Base-by-base conservation (phyloP, 192 early-diverging fungal genomes). In the Backusella macrospora region DNA sequence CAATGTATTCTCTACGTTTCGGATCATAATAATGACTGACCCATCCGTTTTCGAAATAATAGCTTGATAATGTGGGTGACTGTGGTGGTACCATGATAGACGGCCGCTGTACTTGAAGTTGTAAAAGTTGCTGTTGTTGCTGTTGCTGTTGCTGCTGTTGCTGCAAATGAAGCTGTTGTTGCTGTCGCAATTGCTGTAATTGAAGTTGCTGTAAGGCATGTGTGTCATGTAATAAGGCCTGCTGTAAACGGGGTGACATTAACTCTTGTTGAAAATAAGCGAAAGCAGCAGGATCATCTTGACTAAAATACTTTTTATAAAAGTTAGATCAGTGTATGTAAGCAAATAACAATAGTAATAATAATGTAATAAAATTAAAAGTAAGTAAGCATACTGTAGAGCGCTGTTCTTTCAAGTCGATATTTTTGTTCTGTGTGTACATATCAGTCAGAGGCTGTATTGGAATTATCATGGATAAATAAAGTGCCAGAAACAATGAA, bases 71-170 rank as follows among this genome's bases (percentile, higher is more conserved):
- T 64, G 82, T 87, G 18, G 86, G 86, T 16, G 83, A 85, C 21
- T 82, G 83, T n/a, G 86, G 86, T 34, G 86, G 86, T 13, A 83
- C 81, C 86, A 87, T 87, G 39, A 87, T 79, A 34, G 84, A 78
- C 4, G 86, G 83, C 29, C 76, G 26, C 15, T 81, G 73, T 12
- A 73, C 29, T 29, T 76, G 74, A 29, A 73, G 72, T 7, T 81
- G 80, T 16, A 77, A 75, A 5, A 72, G 77, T 39, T 82, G 83
- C 9, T 79, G 73, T 8, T 76, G 80, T 26, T 86, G 85, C 14
- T 80, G 81, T n/a, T 76, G 73, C 5, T 76, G 80, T 26, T 86
- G 85, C 14, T 80, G 81, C 14, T 76, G 84, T 18, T 77, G 68
- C 34, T 86, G 85, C 40, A 77, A 73, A 21, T 81, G 76, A 13